Evolutionary conservation across 2,329 filamentous ascomycete species (phyloP).

Genomic region (Leptosphaerulina australis): DNA sequence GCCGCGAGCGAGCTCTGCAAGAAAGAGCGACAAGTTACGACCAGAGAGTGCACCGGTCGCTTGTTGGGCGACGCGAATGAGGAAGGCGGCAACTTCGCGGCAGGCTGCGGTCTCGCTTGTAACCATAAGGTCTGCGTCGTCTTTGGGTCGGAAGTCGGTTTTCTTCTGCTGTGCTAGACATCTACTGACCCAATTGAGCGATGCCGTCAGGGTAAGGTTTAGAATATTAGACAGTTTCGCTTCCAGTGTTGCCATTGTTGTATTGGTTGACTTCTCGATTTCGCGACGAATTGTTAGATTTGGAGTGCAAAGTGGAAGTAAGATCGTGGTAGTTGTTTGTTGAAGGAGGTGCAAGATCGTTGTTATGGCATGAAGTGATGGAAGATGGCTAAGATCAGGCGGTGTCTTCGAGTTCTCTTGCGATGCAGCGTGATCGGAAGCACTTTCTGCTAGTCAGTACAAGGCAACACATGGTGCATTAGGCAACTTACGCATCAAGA

Average conservation of each 20-base stretch:
- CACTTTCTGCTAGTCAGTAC: conserved; percentile 33
- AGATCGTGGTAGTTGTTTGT: conserved; percentile 85
- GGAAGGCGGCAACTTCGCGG: conserved; percentile 78
- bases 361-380: conserved; percentile 78
- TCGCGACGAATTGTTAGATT: conserved; percentile 89
- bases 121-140: conserved; percentile 63
- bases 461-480: neutral
- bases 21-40: conserved; percentile 80
- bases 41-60: conserved; percentile 76
- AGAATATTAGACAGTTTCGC: conserved; percentile 78
- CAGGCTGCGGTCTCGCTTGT: conserved; percentile 77
- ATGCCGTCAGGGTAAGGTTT: conserved; percentile 72
- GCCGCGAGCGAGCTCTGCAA: conserved; percentile 80
- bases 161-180: conserved; percentile 81
- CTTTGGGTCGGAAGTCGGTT: conserved; percentile 85
- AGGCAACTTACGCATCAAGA: conserved; percentile 60
- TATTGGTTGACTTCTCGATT: conserved; percentile 81
- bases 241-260: conserved; percentile 78
- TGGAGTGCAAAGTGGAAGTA: conserved; percentile 85
- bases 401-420: conserved; percentile 84
- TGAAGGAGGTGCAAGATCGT: conserved; percentile 93
- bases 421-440: conserved; percentile 70
- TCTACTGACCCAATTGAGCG: conserved; percentile 75
- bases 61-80: conserved; percentile 69
- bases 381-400: conserved; percentile 85